phyloP scores from a whole-genome alignment of 257 asterid genomes.

The Scutellaria baicalensis region DNA sequence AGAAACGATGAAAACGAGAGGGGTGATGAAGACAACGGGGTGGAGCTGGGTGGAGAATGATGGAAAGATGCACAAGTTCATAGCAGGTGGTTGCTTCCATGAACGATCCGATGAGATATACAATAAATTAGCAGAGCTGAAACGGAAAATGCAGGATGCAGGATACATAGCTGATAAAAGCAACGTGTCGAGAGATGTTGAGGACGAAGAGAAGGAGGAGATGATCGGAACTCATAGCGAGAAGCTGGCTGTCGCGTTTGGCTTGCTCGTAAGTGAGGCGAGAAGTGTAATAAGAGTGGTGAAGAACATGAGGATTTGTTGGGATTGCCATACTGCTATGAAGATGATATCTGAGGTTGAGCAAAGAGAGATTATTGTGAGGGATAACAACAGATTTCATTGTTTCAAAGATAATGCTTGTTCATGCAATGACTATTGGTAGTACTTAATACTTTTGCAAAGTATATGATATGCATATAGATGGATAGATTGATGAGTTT shows the following conservation, averaged over 20 bases:
- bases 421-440: constrained; percentile 74
- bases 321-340: constrained; percentile 62
- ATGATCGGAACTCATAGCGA: constrained; percentile 61
- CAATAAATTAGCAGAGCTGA: constrained; percentile 23
- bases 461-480: no score
- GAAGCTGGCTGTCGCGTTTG: constrained; percentile 56
- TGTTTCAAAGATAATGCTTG: constrained; percentile 40
- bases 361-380: constrained; percentile 47
- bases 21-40: constrained; percentile 40
- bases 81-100: constrained; percentile 40
- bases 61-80: constrained; percentile 42
- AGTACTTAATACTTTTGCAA: not conserved
- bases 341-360: constrained; percentile 51
- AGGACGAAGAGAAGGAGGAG: constrained; percentile 68
- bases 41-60: constrained; percentile 63
- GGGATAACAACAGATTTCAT: constrained; percentile 67
- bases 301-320: constrained; percentile 61
- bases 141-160: constrained; percentile 31
- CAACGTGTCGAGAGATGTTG: constrained; percentile 50
- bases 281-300: constrained; percentile 42
- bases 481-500: no score
- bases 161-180: constrained; percentile 54
- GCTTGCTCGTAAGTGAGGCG: constrained; percentile 40
- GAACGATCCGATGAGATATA: constrained; percentile 35
- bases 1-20: constrained; percentile 39